Conservation (phyloP, 305 asterid genomes). For the Fraxinus latifolia region DNA sequence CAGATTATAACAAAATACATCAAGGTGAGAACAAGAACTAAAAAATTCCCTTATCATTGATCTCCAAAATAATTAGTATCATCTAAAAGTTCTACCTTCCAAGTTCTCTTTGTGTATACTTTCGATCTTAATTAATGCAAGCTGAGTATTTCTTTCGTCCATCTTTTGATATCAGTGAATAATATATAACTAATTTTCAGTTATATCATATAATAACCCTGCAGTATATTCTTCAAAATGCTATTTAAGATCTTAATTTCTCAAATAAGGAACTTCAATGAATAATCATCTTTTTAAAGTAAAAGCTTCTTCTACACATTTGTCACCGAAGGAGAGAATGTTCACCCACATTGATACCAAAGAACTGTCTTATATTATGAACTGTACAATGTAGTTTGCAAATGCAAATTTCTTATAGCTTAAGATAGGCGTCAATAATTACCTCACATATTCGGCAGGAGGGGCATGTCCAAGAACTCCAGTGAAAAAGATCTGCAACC, state of each 20-base stretch:
- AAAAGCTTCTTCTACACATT: conserved; percentile 12
- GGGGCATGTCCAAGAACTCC: conserved; percentile 98
- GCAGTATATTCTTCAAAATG: not conserved
- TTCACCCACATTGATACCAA: conserved; percentile 2
- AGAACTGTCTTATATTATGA: conserved; percentile 4
- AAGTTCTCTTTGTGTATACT: not conserved
- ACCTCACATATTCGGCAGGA: conserved; percentile 97
- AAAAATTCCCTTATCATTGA: conserved; percentile 1
- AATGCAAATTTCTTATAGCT: not conserved
- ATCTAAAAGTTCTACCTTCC: not conserved
- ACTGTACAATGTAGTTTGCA: conserved; percentile 8
- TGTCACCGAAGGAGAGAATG: not conserved
- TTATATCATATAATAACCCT: not conserved
- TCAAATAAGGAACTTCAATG: conserved; percentile 15
- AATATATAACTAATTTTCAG: not conserved
- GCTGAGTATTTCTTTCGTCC: not conserved
- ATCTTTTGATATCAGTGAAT: not conserved
- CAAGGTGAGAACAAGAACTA: not conserved
- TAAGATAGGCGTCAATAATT: conserved; percentile 15
- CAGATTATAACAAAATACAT: conserved; percentile 2
- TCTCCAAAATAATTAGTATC: conserved; percentile 9
- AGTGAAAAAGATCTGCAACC: conserved; percentile 83
- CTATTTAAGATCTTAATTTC: conserved; percentile 7
- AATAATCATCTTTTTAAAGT: not conserved
- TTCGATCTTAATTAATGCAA: not conserved